A percentile compares a stretch with the other conserved stretches of the same genome.
phyloP scores from a whole-genome alignment of 2,329 filamentous ascomycete species.

The Alternaria sp. region DNA sequence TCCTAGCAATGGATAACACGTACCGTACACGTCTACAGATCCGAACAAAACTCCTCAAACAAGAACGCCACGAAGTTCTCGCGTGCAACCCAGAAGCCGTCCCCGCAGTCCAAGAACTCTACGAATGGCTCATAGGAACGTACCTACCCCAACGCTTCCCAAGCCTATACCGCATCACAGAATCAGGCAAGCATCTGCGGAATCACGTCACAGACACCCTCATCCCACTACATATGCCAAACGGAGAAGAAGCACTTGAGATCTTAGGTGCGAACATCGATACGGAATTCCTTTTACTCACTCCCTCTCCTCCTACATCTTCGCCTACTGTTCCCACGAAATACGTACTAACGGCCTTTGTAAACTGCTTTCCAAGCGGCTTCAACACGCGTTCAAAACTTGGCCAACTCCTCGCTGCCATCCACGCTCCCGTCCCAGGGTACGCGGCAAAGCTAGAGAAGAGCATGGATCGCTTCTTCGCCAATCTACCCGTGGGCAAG shows the following conservation, averaged over 20 bases:
- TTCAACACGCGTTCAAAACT: constrained; percentile 65
- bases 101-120: constrained; percentile 63
- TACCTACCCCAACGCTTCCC: constrained; percentile 66
- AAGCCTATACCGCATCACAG: constrained; percentile 55
- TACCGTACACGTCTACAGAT: constrained; percentile 60
- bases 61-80: constrained; percentile 52
- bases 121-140: constrained; percentile 59
- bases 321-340: constrained; percentile 45
- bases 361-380: constrained; percentile 63
- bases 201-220: constrained; percentile 56
- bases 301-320: not conserved
- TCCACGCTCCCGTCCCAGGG: constrained; percentile 65
- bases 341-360: constrained; percentile 64
- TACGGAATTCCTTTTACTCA: constrained; percentile 65
- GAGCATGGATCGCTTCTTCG: constrained; percentile 69
- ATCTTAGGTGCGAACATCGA: constrained; percentile 62
- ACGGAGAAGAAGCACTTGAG: constrained; percentile 52
- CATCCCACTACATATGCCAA: constrained; percentile 48
- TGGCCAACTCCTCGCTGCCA: constrained; percentile 58
- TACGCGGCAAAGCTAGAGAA: constrained; percentile 63
- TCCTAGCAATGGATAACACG: constrained; percentile 65
- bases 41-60: constrained; percentile 55
- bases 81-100: constrained; percentile 45
- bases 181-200: constrained; percentile 32
- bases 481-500: constrained; percentile 58